Conservation (phyloP, 148 eudicot genomes). For the Persicaria maculosa region DNA sequence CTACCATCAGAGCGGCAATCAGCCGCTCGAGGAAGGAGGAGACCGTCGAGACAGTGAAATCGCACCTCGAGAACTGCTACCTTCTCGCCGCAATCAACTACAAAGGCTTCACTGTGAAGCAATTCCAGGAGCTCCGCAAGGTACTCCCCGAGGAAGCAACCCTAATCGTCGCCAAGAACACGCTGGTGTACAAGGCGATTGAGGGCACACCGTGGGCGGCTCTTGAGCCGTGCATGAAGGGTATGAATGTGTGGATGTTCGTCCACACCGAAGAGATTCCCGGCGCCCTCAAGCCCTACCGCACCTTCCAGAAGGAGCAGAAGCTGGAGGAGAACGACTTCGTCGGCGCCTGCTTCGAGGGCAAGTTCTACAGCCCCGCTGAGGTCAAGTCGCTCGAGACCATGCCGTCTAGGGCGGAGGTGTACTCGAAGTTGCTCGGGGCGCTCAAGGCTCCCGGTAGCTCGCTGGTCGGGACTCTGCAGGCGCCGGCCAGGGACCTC, state of each 20-base stretch:
- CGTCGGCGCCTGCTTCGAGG: slow-evolving; percentile 83
- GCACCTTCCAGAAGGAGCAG: slow-evolving; percentile 69
- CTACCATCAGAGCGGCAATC: slow-evolving; percentile 53
- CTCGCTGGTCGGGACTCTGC: slow-evolving; percentile 62
- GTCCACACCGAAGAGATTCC: slow-evolving; percentile 89
- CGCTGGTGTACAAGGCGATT: slow-evolving; percentile 67
- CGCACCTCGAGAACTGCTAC: slow-evolving; percentile 62
- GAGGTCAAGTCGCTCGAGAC: slow-evolving; percentile 67
- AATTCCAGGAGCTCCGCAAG: slow-evolving; percentile 62
- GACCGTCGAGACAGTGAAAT: slow-evolving; percentile 62
- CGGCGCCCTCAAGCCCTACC: slow-evolving; percentile 63
- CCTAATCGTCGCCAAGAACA: slow-evolving; percentile 77
- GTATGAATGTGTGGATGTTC: slow-evolving; percentile 89
- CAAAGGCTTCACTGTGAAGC: slow-evolving; percentile 74
- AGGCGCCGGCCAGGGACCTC: slow-evolving; percentile 82
- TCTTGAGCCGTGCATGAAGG: slow-evolving; percentile 82
- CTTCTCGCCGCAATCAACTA: slow-evolving; percentile 77
- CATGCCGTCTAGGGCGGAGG: slow-evolving; percentile 69
- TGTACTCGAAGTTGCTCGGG: slow-evolving; percentile 66
- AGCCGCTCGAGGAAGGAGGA: slow-evolving; percentile 79
- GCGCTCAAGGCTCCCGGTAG: slow-evolving; percentile 56
- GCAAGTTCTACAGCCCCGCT: slow-evolving; percentile 62
- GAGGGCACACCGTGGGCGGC: slow-evolving; percentile 79
- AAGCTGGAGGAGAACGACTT: slow-evolving; percentile 82
- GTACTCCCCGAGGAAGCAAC: slow-evolving; percentile 56